Base-by-base conservation (phyloP, 768 basidiomycete species). In the Mycena maculata region DNA sequence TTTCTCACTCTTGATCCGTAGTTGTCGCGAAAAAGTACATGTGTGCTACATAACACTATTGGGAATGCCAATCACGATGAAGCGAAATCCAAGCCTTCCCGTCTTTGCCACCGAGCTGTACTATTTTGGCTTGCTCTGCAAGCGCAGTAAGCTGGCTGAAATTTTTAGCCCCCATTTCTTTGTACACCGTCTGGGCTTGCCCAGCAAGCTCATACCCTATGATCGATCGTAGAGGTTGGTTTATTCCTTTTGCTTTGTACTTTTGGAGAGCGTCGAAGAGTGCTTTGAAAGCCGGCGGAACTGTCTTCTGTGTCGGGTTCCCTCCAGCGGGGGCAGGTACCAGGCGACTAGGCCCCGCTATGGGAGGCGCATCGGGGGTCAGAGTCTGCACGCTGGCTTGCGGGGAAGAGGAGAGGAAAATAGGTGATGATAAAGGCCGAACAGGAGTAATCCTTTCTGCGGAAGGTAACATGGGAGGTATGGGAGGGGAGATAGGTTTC, bases 71-170 rank as follows among this genome's bases (percentile, higher is more conserved):
- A 36, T 56, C 57, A 42, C 22, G 38, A 33, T 60, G 52, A 9
- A 67, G 33, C 0, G 65, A 55, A 25, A 67, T 61, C 65, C 81
- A 82, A 4, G 75, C 78, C 44, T 52, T 20, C 13, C 74, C 73
- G 41, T 69, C 15, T 31, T 2, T 2, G 22, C 63, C 63, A 12
- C 81, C 82, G 15, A 68, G 70, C 54, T 72, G 52, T 36, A 83
- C 64, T 28, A 84, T 62, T 25, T 72, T 73, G 9, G 61, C 71
- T 47, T 76, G 64, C 31, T 69, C 71, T 15, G 83, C 83, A 45
- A 71, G 69, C 7, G 38, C 58, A 23, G 78, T 25, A 49, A 83
- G 82, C 36, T 77, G 73, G 16, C 67, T 74, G 66, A 83, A 81
- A 18, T 70, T 73, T 3, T 67, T 30, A 13, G 76, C 78, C 3